phyloP scores from a whole-genome alignment of 495 filamentous ascomycete species.

The Saxophila tyrrhenica region DNA sequence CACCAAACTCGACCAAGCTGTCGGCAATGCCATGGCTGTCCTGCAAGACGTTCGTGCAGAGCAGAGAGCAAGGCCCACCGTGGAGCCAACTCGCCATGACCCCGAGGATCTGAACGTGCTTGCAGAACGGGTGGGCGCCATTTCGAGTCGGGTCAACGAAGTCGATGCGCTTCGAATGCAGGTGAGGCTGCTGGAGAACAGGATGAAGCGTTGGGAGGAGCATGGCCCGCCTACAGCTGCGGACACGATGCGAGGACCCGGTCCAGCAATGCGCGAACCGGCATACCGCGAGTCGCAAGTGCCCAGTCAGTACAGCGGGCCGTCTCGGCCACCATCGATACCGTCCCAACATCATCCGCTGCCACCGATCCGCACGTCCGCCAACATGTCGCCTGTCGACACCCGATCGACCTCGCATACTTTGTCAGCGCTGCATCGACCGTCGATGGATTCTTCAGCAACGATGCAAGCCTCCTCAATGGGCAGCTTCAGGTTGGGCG shows the following conservation, averaged over 20 bases:
- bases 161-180: conserved; percentile 30
- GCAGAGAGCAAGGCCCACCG: background rate
- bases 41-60: conserved; percentile 20
- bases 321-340: background rate
- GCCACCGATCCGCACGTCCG: background rate
- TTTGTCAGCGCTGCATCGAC: background rate
- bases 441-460: background rate
- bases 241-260: background rate
- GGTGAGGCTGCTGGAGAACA: conserved; percentile 28
- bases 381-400: background rate
- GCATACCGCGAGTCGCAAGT: conserved; percentile 2
- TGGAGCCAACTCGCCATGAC: conserved; percentile 2
- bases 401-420: background rate
- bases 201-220: conserved; percentile 28
- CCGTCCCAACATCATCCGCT: background rate
- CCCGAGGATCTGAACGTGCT: conserved; percentile 22
- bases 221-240: conserved; percentile 3
- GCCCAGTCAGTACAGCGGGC: background rate
- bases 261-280: conserved; percentile 4
- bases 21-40: conserved; percentile 18
- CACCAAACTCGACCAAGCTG: conserved; percentile 21
- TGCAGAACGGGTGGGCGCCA: conserved; percentile 13
- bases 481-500: conserved; percentile 1
- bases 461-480: background rate
- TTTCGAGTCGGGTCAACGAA: conserved; percentile 26